Evolutionary conservation across 2,329 filamentous ascomycete genomes (phyloP), one percentile per base, ranked within the genome.

Genomic region (Periglandula ipomoeae): DNA sequence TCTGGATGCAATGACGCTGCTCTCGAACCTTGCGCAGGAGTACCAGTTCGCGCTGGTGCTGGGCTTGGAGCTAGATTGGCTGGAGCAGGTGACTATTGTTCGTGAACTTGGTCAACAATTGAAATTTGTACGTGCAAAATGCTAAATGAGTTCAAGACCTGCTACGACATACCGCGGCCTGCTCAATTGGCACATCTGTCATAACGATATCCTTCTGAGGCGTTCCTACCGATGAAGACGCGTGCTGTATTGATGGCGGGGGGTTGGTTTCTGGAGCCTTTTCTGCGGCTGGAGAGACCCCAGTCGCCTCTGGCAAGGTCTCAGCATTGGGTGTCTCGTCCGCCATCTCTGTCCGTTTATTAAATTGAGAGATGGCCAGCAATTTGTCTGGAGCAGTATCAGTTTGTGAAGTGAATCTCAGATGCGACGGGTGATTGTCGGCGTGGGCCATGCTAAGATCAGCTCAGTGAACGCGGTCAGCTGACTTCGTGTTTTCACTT

Each of bases 1-100:
- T 82, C 78, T 3, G 78, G 77, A 51, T 80, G 76, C 42, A 70
- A 73, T 26, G 78, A 82, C 7, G 75, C 70, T 9, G 79, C 76
- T 56, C 79, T 70, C 32, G 78, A 81, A 53, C 69, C 66, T 50
- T 68, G 64, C 48, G 69, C 67, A 54, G 70, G 75, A 15, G 78
- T 81, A 51, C 72, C 70, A 35, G 67, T 76, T 49, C 75, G 66
- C 6, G 62, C 63, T 10, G 69, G 65, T 19, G 67, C 61, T 13
- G 72, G 70, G 38, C 70, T 72, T 9, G 70, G 66, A n/a, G 62
- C 61, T 49, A 65, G 53, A 19, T 60, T 54, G 22, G 56, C 58
- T 5, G 67, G 65, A 11, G 65, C 65, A 15, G 70, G 71, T 7
- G 72, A 62, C 59, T 62, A 46, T 20, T 20, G 52, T 48, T 47